These are phyloP conservation scores for Globisporangium abappressorium DNA, from an alignment of 352 stramenopile species.

Conservation along the genomic window DNA sequence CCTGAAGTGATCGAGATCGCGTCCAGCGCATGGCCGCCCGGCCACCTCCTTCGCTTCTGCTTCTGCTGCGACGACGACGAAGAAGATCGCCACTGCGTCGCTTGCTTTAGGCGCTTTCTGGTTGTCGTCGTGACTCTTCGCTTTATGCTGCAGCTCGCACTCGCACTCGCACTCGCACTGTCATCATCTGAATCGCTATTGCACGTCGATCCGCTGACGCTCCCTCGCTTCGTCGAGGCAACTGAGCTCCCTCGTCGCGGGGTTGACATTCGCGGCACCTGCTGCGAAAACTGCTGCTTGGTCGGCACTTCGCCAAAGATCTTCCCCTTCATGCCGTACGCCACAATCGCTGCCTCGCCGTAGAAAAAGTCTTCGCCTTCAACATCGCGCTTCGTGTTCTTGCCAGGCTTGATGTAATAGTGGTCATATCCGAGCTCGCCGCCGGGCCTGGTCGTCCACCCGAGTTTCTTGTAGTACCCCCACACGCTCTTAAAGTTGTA, in stretches of 20 bases:
- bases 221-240: constrained; percentile 8
- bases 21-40: not conserved
- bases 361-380: constrained; percentile 37
- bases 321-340: constrained; percentile 23
- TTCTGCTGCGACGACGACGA: constrained; percentile 3
- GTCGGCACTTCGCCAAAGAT: constrained; percentile 31
- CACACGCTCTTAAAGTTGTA: constrained; percentile 49
- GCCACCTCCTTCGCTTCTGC: not conserved
- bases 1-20: constrained; percentile 12
- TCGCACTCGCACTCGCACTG: not conserved
- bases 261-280: not conserved
- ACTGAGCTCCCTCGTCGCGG: constrained; percentile 5
- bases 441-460: constrained; percentile 22
- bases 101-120: not conserved
- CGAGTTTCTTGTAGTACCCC: constrained; percentile 23
- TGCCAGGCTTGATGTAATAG: constrained; percentile 42
- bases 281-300: not conserved
- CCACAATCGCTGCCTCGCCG: constrained; percentile 36
- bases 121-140: constrained; percentile 5
- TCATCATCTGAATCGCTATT: constrained; percentile 19
- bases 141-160: constrained; percentile 17
- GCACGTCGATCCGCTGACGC: constrained; percentile 23
- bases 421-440: constrained; percentile 38
- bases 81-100: too few relatives aligned
- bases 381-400: constrained; percentile 24